These are phyloP conservation scores for Cryptococcus sp. DNA, from an alignment of 1,284 basidiomycete genomes.

Conservation along the genomic window DNA sequence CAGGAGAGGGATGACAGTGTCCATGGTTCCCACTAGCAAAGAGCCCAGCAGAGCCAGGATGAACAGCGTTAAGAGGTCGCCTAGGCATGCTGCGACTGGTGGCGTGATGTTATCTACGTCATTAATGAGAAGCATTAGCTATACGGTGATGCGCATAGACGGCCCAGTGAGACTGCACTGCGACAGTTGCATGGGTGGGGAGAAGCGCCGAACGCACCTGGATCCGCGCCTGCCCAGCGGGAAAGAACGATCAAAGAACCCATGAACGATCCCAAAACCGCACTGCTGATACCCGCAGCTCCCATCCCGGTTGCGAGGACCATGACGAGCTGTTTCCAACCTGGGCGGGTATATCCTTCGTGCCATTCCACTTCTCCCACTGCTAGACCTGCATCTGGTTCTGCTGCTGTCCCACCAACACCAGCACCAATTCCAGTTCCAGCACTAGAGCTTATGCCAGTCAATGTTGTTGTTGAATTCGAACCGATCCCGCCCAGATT, in stretches of 20 bases:
- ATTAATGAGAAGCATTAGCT: neutral
- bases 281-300: conserved; percentile 75
- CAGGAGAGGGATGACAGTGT: conserved; percentile 65
- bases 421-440: neutral
- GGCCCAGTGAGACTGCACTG: neutral
- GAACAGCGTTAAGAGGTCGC: conserved; percentile 86
- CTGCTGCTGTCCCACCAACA: conserved; percentile 3
- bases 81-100: conserved; percentile 86
- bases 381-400: conserved; percentile 28
- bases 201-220: conserved; percentile 60
- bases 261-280: conserved; percentile 90
- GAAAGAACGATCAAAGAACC: conserved; percentile 79
- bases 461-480: neutral
- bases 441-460: neutral
- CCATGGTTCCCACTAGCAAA: conserved; percentile 65
- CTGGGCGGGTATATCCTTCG: conserved; percentile 53
- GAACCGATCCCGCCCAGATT: conserved; percentile 12
- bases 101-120: conserved; percentile 87
- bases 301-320: conserved; percentile 88
- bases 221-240: conserved; percentile 73
- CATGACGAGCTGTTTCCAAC: conserved; percentile 64
- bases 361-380: conserved; percentile 43
- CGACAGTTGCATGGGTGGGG: neutral
- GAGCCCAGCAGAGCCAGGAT: conserved; percentile 66
- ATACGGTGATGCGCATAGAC: too few species aligned